Conservation (phyloP, 345 rosid species). For the Geranium rotundifolium region DNA sequence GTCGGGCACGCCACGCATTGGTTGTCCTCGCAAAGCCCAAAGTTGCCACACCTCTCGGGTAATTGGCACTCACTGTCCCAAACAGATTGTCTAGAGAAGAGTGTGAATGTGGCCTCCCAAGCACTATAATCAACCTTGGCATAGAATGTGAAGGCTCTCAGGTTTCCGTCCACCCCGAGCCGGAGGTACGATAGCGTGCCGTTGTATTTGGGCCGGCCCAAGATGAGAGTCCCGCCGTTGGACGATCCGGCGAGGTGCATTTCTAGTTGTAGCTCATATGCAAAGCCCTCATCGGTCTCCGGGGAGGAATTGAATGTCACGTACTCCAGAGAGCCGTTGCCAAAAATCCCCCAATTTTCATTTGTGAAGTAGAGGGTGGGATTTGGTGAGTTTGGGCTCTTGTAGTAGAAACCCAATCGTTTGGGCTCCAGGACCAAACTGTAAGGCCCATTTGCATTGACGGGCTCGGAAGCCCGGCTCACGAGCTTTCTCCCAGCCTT, state of each 20-base stretch:
- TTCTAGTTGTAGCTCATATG: constrained; percentile 13
- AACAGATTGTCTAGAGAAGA: constrained; percentile 17
- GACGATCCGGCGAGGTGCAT: neutral
- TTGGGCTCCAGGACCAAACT: constrained; percentile 46
- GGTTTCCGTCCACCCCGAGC: constrained; percentile 39
- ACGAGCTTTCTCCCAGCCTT: constrained; percentile 30
- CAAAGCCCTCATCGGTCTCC: constrained; percentile 7
- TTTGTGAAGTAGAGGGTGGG: constrained; percentile 21
- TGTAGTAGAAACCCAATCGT: constrained; percentile 25
- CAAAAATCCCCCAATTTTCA: neutral
- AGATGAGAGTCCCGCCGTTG: neutral
- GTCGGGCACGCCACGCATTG: constrained; percentile 51
- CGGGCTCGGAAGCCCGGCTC: constrained; percentile 27
- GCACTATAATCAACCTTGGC: constrained; percentile 21
- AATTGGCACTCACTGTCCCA: constrained; percentile 28
- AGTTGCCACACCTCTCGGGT: constrained; percentile 31
- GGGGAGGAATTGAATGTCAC: constrained; percentile 15
- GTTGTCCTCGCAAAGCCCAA: constrained; percentile 38
- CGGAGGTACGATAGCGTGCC: constrained; percentile 27
- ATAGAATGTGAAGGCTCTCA: constrained; percentile 29
- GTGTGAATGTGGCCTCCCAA: constrained; percentile 31
- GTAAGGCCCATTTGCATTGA: constrained; percentile 32
- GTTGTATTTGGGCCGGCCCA: constrained; percentile 27
- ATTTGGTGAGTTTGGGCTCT: constrained; percentile 16
- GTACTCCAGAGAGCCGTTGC: constrained; percentile 5